phyloP scores from a whole-genome alignment of 768 basidiomycete species.

The Trametes villosa region DNA sequence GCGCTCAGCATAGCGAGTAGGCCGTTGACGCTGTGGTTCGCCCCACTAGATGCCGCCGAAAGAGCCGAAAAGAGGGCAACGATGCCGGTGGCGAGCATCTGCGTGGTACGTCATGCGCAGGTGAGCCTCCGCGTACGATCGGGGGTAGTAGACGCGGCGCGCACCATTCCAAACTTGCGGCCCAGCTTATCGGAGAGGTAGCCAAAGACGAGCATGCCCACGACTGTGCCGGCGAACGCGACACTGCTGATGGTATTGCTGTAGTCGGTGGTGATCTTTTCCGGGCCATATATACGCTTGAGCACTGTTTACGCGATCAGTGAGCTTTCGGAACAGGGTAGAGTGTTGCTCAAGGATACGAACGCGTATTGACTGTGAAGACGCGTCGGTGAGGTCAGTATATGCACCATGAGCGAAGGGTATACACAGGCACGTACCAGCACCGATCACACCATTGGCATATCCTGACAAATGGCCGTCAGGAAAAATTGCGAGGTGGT shows the following conservation, averaged over 20 bases:
- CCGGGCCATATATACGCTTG: conserved; percentile 67
- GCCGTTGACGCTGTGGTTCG: conserved; percentile 68
- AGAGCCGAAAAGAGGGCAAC: conserved; percentile 84
- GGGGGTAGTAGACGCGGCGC: conserved; percentile 22
- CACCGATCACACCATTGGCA: conserved; percentile 79
- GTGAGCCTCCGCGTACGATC: background rate
- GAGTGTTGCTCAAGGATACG: conserved; percentile 27
- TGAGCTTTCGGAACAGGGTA: background rate
- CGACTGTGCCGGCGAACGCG: conserved; percentile 83
- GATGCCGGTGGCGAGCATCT: conserved; percentile 85
- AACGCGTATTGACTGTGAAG: conserved; percentile 67
- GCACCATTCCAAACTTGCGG: conserved; percentile 86
- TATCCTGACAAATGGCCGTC: conserved; percentile 56
- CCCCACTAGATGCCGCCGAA: conserved; percentile 83
- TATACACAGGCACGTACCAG: conserved; percentile 51
- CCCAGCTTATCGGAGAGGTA: conserved; percentile 87
- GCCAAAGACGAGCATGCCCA: conserved; percentile 84
- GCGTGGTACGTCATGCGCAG: conserved; percentile 5
- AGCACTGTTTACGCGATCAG: conserved; percentile 51
- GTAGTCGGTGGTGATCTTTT: conserved; percentile 59
- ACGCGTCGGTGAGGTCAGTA: background rate
- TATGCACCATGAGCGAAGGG: no score
- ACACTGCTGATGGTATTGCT: conserved; percentile 66
- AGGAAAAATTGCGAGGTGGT: background rate
- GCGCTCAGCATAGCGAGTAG: conserved; percentile 78